Percentiles rank a stretch among this genome's conserved stretches.
phyloP scores from a whole-genome alignment of 1,284 basidiomycete species.

The Irpex sp. region DNA sequence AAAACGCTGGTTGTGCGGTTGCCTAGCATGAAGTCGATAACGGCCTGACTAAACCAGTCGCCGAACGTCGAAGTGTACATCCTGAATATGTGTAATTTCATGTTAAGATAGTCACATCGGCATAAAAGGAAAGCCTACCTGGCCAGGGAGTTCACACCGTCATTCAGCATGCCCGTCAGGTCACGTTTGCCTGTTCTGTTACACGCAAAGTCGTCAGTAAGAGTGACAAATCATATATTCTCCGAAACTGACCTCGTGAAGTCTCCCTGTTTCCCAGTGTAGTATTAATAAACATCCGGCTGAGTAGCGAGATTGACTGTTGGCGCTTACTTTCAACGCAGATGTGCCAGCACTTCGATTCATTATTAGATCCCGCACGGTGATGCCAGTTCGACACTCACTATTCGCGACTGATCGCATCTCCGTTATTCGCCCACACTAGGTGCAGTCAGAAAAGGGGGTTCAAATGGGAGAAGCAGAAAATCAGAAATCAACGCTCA shows the following conservation, averaged over 20 bases:
- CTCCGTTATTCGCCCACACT: slow-evolving; percentile 97
- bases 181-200: slow-evolving; percentile 89
- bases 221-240: background rate
- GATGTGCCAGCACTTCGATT: slow-evolving; percentile 75
- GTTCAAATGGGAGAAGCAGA: slow-evolving; percentile 1
- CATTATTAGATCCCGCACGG: slow-evolving; percentile 1
- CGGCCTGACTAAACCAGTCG: slow-evolving; percentile 96
- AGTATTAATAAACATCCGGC: slow-evolving; percentile 2
- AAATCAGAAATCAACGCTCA: slow-evolving; percentile 9
- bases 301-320: background rate
- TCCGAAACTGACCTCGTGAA: slow-evolving; percentile 66
- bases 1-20: slow-evolving; percentile 84
- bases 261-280: slow-evolving; percentile 59
- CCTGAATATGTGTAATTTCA: slow-evolving; percentile 29
- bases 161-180: slow-evolving; percentile 85
- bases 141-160: slow-evolving; percentile 89
- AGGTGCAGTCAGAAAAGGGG: slow-evolving; percentile 5
- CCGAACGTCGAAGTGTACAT: slow-evolving; percentile 86
- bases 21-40: slow-evolving; percentile 90
- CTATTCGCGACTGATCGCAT: slow-evolving; percentile 86
- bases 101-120: background rate
- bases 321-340: slow-evolving; percentile 71
- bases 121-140: slow-evolving; percentile 36
- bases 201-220: slow-evolving; percentile 6
- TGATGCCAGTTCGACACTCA: slow-evolving; percentile 34